Conservation (phyloP, 2,329 filamentous ascomycete genomes). For the Ophiostoma perfectum region DNA sequence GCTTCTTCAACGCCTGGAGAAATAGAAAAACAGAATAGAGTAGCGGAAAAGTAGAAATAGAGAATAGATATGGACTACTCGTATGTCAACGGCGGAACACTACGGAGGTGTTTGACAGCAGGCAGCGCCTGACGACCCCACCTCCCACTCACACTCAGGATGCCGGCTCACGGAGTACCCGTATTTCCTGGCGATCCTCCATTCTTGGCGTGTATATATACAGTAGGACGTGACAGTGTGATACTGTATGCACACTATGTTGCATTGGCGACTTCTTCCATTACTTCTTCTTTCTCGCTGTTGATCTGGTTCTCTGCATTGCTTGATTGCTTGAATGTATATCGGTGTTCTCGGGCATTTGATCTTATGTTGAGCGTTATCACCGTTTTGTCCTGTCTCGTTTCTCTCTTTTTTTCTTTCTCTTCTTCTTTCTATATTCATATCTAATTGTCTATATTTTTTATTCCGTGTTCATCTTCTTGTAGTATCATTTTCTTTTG, state of each 20-base stretch:
- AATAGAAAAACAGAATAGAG: no score
- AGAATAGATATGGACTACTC: background rate
- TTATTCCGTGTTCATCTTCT: background rate
- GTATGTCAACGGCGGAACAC: background rate
- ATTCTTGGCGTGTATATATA: background rate
- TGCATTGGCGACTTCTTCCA: background rate
- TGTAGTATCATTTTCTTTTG: background rate
- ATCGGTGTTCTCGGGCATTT: background rate
- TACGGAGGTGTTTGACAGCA: background rate
- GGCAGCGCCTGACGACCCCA: background rate
- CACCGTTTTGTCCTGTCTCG: background rate
- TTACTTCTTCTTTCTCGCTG: background rate
- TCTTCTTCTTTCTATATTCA: background rate
- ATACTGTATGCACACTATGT: slow-evolving; percentile 5
- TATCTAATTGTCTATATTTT: background rate
- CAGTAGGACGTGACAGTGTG: background rate
- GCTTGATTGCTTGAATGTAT: background rate
- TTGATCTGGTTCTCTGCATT: background rate
- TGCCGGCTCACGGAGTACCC: background rate
- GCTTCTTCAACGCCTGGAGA: no score
- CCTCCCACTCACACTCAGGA: background rate
- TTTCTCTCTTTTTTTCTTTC: background rate
- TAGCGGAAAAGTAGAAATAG: background rate
- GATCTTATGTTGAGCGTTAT: background rate
- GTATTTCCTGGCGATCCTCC: slow-evolving; percentile 1